phyloP scores from a whole-genome alignment of 306 rosid species.

The Acacia confusa region DNA sequence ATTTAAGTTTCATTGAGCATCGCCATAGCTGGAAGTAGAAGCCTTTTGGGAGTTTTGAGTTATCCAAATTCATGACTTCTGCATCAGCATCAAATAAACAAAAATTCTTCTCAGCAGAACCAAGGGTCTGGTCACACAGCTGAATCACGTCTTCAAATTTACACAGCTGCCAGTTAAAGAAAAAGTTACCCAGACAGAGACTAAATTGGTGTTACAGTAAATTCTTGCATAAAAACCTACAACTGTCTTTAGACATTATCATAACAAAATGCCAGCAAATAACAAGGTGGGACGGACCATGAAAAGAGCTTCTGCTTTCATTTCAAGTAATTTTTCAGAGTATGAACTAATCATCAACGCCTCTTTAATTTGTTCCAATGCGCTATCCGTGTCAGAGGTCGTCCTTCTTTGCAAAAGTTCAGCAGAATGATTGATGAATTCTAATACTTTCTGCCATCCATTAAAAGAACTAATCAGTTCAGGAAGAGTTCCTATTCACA shows the following conservation, averaged over 20 bases:
- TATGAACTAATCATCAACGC: conserved; percentile 63
- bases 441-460: conserved; percentile 75
- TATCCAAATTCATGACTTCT: conserved; percentile 42
- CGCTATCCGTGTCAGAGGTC: conserved; percentile 56
- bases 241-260: conserved; percentile 24
- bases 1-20: conserved; percentile 66
- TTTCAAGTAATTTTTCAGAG: conserved; percentile 83
- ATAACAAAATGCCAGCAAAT: conserved; percentile 29
- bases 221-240: conserved; percentile 17
- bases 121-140: conserved; percentile 71
- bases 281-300: conserved; percentile 54
- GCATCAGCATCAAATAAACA: conserved; percentile 36
- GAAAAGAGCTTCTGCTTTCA: conserved; percentile 88
- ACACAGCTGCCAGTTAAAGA: conserved; percentile 57
- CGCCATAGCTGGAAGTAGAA: conserved; percentile 81
- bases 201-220: conserved; percentile 3
- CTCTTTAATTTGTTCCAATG: conserved; percentile 68
- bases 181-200: conserved; percentile 38
- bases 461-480: conserved; percentile 37
- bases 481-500: conserved; percentile 18
- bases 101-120: conserved; percentile 81
- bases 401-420: conserved; percentile 62
- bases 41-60: conserved; percentile 47
- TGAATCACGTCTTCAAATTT: conserved; percentile 85
- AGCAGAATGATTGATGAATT: conserved; percentile 53